phyloP scores from a whole-genome alignment of 2,329 filamentous ascomycete genomes.

The Fusarium tanahbumbuense region DNA sequence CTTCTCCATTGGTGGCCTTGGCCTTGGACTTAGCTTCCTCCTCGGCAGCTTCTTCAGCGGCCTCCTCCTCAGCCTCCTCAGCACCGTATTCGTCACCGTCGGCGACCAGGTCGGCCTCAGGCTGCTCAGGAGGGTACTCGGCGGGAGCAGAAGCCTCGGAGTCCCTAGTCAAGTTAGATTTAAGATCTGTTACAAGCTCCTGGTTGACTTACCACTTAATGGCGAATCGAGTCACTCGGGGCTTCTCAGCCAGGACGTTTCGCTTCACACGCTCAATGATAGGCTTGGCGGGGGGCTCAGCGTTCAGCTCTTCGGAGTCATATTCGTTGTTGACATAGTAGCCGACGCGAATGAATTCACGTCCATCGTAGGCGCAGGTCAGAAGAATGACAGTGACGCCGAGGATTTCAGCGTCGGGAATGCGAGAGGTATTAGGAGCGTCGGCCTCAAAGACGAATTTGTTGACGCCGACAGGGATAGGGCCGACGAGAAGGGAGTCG shows the following conservation, averaged over 20 bases:
- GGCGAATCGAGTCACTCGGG: constrained; percentile 94
- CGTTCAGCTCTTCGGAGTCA: constrained; percentile 87
- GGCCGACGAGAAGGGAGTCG: constrained; percentile 94
- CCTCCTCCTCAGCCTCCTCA: constrained; percentile 83
- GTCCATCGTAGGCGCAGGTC: constrained; percentile 94
- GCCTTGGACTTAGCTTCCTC: constrained; percentile 59
- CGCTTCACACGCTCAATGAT: constrained; percentile 91
- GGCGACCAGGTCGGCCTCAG: constrained; percentile 86
- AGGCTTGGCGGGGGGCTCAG: constrained; percentile 91
- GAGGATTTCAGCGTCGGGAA: constrained; percentile 93
- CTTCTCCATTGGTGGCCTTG: constrained; percentile 65
- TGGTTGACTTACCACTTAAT: constrained; percentile 87
- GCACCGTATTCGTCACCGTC: constrained; percentile 93
- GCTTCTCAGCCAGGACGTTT: constrained; percentile 96
- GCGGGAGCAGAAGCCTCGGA: constrained; percentile 96
- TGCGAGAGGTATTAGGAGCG: constrained; percentile 87
- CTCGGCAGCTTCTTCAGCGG: constrained; percentile 64
- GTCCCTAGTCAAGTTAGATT: constrained; percentile 71
- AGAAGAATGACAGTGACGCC: constrained; percentile 97
- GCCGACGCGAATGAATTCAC: constrained; percentile 96
- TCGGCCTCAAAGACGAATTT: constrained; percentile 99
- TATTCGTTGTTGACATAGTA: constrained; percentile 99
- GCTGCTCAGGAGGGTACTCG: constrained; percentile 97
- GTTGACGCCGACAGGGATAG: constrained; percentile 97
- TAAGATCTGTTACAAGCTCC: neutral